Percentiles rank a stretch among this genome's conserved stretches.
These are phyloP conservation scores for Pichia sp. DNA, from an alignment of 1,139 yeast species.

Conservation along the genomic window DNA sequence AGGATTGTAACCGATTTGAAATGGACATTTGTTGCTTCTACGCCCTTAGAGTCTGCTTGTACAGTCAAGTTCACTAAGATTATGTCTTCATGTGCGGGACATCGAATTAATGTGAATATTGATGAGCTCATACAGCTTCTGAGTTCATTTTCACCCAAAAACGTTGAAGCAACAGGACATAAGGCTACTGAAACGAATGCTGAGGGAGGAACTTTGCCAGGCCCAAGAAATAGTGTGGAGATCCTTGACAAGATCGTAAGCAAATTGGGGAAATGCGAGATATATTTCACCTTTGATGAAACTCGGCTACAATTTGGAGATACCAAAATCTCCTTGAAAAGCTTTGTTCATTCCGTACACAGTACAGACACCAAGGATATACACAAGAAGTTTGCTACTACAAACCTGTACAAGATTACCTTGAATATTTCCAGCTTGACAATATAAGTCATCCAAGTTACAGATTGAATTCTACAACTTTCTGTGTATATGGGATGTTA, in stretches of 20 bases:
- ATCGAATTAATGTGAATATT: slow-evolving; percentile 9
- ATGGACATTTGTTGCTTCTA: slow-evolving; percentile 10
- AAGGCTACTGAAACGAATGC: too few species aligned
- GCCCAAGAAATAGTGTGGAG: too few species aligned
- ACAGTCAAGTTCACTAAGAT: slow-evolving; percentile 5
- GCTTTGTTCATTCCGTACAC: slow-evolving; percentile 8
- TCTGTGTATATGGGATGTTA: slow-evolving; percentile 12
- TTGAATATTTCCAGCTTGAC: slow-evolving; percentile 10
- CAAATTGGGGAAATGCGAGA: slow-evolving; percentile 5
- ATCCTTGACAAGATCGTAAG: too few species aligned
- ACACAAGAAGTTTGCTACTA: slow-evolving; percentile 3
- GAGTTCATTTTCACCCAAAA: slow-evolving; percentile 1
- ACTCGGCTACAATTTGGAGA: slow-evolving; percentile 1
- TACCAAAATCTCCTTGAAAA: slow-evolving; percentile 3
- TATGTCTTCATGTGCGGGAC: slow-evolving; percentile 7
- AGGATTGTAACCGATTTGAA: slow-evolving; percentile 7
- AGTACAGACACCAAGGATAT: slow-evolving; percentile 8
- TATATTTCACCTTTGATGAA: slow-evolving; percentile 13
- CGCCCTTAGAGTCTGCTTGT: slow-evolving; percentile 1
- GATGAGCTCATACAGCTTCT: slow-evolving; percentile 2
- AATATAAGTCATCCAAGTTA: slow-evolving; percentile 5
- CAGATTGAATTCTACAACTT: slow-evolving; percentile 15
- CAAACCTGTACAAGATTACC: slow-evolving; percentile 11
- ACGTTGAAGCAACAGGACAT: too few species aligned
- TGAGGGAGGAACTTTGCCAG: too few species aligned